Base-by-base conservation (phyloP, 2,329 filamentous ascomycete species). In the Colletotrichum abscissum region DNA sequence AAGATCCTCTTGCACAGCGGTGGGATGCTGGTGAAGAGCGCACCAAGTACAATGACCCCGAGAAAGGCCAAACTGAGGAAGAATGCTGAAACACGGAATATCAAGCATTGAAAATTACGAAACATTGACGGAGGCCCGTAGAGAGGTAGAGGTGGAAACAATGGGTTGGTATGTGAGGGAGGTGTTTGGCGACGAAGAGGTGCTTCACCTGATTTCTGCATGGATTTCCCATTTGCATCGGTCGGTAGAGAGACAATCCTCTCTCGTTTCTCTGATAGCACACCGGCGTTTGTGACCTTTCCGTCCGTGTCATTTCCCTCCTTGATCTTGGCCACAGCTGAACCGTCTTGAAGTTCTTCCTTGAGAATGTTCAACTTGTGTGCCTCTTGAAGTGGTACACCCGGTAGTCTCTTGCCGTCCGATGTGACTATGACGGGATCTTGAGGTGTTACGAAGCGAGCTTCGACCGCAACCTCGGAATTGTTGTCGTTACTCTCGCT, bases 81-180 rank as follows among this genome's bases (percentile, higher is more conserved):
- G 72, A 94, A 93, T 0, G 95, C 95, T 0, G 92, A 88, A 1
- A 89, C 76, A 11, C 92, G 88, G 73, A 97, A 93, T 19, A 88
- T 84, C 35, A 87, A 81, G 79, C 90, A 94, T 76, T 95, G 92
- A 1, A 95, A 38, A 38, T 90, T 86, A 60, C 91, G 88, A n/a
- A 92, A 71, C 0, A 89, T 64, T 0, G 93, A 92, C 0, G 95
- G 91, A 0, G 94, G 92, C 0, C 94, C 94, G 77, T 97, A 98
- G 1, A 94, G 85, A 0, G 95, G 95, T 9, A 98, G 82, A 2
- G 94, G 94, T 6, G 95, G 95, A 76, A 98, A 98, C 5, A 97
- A 84, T 3, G 94, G 93, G 76, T 95, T 92, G 2, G 94, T 95
- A 75, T 90, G 88, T 8, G 91, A 91, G 1, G 91, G 90, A 0